A percentile compares a stretch with the other conserved stretches of the same genome.
phyloP scores from a whole-genome alignment of 75 land plant genomes.

The Pinus tabuliformis region DNA sequence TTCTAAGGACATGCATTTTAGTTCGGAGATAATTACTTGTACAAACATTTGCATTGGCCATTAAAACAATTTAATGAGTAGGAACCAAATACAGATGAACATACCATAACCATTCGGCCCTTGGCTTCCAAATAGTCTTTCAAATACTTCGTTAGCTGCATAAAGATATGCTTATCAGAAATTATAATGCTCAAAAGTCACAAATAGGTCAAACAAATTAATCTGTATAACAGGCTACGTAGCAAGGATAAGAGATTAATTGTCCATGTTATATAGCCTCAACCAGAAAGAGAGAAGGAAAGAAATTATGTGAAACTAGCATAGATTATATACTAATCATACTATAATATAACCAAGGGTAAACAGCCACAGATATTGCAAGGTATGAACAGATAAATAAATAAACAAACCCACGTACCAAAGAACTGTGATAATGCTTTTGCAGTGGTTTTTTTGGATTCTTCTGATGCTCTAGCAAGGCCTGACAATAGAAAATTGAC shows the following conservation, averaged over 20 bases:
- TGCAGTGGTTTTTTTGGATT: slow-evolving; percentile 65
- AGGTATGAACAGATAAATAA: not conserved
- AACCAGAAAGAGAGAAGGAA: not conserved
- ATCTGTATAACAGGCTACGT: not conserved
- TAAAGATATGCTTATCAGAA: not conserved
- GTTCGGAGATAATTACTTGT: not conserved
- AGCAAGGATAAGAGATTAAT: not conserved
- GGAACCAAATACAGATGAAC: not conserved
- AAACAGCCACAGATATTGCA: not conserved
- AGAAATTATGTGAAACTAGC: not conserved
- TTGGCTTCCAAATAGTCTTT: slow-evolving; percentile 74
- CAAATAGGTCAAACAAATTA: not conserved
- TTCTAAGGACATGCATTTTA: not conserved
- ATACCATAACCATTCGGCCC: slow-evolving; percentile 71
- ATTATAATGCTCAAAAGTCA: not conserved
- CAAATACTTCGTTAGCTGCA: slow-evolving; percentile 70
- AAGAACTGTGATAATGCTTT: slow-evolving; percentile 63
- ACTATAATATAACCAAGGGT: not conserved
- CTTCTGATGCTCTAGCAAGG: slow-evolving; percentile 78
- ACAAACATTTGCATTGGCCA: not conserved
- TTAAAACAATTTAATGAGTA: not conserved
- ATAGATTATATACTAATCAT: not conserved
- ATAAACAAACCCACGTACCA: slow-evolving; percentile 36
- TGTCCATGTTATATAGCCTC: not conserved
- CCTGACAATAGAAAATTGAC: slow-evolving; percentile 24